Conservation (phyloP, 176 grass and related monocot species). For the Ensete glaucum region DNA sequence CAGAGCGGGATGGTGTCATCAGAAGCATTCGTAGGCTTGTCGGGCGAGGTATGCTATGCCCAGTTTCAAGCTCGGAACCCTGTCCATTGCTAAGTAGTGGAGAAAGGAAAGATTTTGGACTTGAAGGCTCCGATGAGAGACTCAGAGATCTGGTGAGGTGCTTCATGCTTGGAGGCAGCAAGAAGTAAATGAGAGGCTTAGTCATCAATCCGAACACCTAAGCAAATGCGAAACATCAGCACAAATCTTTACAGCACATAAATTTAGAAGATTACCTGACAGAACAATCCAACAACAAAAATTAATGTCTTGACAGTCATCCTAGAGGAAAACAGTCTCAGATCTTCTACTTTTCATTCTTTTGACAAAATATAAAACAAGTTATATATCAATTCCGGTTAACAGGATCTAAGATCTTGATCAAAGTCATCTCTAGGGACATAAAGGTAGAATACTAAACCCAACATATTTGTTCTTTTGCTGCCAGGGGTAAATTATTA, state of each 20-base stretch:
- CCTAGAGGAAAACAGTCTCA: too few species aligned
- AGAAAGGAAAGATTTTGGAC: constrained; percentile 68
- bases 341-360: too few species aligned
- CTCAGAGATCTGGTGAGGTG: constrained; percentile 45
- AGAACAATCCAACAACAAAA: neutral
- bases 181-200: constrained; percentile 58
- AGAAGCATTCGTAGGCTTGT: constrained; percentile 64
- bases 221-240: neutral
- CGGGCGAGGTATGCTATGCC: constrained; percentile 33
- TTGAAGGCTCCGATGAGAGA: constrained; percentile 45
- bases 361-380: too few species aligned
- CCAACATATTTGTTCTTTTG: too few species aligned
- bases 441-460: too few species aligned
- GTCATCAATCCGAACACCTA: constrained; percentile 92
- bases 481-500: too few species aligned
- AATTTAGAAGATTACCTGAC: neutral
- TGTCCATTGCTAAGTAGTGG: constrained; percentile 23
- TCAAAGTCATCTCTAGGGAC: neutral
- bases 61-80: constrained; percentile 25
- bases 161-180: constrained; percentile 32
- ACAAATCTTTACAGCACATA: neutral
- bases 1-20: constrained; percentile 39
- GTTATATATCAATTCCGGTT: too few species aligned
- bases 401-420: neutral
- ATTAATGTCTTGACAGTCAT: neutral